Conservation (phyloP, 495 filamentous ascomycete species). For the Lentithecium fluviatile region DNA sequence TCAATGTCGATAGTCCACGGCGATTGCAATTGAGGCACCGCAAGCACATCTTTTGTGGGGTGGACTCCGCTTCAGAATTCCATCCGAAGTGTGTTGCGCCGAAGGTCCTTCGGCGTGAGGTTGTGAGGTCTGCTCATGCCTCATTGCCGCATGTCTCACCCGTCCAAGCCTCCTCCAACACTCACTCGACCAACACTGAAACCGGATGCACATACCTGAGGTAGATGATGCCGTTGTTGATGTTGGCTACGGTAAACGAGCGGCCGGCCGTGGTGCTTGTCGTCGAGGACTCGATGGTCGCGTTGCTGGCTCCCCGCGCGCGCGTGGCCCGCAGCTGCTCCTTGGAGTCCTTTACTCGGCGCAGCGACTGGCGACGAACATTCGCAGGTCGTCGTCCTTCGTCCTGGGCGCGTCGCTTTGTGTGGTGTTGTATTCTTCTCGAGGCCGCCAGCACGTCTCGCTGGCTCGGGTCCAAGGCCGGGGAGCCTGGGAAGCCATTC, state of each 20-base stretch:
- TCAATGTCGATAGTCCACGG: too few species aligned
- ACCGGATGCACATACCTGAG: constrained; percentile 66
- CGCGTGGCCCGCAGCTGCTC: constrained; percentile 36
- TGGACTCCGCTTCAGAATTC: too few species aligned
- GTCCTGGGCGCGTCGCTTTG: constrained; percentile 21
- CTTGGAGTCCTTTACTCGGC: constrained; percentile 36
- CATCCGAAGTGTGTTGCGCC: background rate
- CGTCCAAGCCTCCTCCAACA: background rate
- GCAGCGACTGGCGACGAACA: constrained; percentile 27
- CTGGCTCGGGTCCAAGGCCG: constrained; percentile 17
- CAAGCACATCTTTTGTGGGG: too few species aligned
- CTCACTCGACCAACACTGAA: background rate
- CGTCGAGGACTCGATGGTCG: constrained; percentile 17
- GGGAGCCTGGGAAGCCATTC: constrained; percentile 22
- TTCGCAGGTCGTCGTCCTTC: constrained; percentile 17
- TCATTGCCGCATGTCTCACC: background rate
- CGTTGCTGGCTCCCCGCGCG: constrained; percentile 23
- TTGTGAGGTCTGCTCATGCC: background rate
- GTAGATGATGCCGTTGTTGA: constrained; percentile 91
- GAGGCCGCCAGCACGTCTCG: constrained; percentile 16
- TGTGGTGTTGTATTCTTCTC: constrained; percentile 5
- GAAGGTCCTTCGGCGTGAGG: background rate
- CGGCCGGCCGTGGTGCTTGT: constrained; percentile 37
- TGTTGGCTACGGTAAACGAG: constrained; percentile 90
- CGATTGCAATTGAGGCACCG: too few species aligned